Base-by-base conservation (phyloP, 352 stramenopile species). In the Phytophthora cryptogea region DNA sequence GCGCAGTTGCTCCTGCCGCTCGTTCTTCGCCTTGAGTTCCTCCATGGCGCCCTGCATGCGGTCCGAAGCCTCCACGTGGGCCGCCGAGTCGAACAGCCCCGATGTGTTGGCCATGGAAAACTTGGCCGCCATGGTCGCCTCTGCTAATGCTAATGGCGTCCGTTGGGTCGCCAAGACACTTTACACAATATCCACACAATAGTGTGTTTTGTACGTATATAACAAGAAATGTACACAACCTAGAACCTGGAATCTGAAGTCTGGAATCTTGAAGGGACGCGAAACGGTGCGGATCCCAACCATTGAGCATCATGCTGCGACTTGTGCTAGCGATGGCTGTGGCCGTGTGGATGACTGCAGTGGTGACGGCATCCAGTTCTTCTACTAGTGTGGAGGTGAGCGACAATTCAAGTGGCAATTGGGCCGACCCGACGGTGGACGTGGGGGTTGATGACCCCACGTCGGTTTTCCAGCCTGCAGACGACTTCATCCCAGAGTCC, bases 61-160 rank as follows among this genome's bases (percentile, higher is more conserved):
- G 49, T 90, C 80, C 11, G 80, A 79, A 5, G 84, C 81, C 60
- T 91, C 81, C 10, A 86, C 51, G 50, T 93, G 84, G 26, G 83
- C 79, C 37, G 70, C 78, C 17, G 83, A 66, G 65, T 84, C 80
- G 55, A 93, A 93, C 11, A 92, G 72, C 36, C 80, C 79, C 2
- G 79, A 87, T 4, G 74, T 84, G 57, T 85, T 88, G 43, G 69
- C 83, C 83, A 92, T 92, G 31, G 78, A 88, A 44, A 93, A 93
- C 53, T 93, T 93, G 33, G 77, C 67, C 54, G 81, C 80, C 84
- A 93, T 93, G 3, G 20, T 23, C 20, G 20, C 20, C 20, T 23
- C 20, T 23, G n/a, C 20, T 23, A 23, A 1, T 23, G 20, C 20
- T 23, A 23, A 42, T 73, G 6, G 33, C 40, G 41, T 35, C 40